Conservation (phyloP, 331 rosid genomes). For the Spiraea crenata region DNA sequence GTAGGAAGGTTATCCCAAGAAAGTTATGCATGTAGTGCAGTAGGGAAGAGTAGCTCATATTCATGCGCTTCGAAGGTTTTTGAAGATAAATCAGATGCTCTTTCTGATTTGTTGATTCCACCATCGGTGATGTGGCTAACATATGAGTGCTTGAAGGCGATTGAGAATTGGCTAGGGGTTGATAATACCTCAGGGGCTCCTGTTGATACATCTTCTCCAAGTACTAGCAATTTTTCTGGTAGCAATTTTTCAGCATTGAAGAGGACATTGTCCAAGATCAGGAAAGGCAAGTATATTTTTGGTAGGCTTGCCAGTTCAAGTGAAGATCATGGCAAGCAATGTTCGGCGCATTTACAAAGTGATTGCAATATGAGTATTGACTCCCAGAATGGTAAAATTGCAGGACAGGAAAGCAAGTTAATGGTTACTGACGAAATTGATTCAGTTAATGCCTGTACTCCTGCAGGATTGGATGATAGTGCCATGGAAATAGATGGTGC, state of each 20-base stretch:
- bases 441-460: slow-evolving; percentile 30
- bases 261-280: slow-evolving; percentile 60
- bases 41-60: slow-evolving; percentile 37
- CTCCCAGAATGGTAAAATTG: slow-evolving; percentile 33
- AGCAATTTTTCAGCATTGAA: slow-evolving; percentile 59
- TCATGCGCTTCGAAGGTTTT: slow-evolving; percentile 33
- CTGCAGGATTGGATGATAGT: slow-evolving; percentile 38
- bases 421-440: slow-evolving; percentile 40
- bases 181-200: slow-evolving; percentile 49
- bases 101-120: slow-evolving; percentile 45
- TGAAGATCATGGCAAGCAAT: slow-evolving; percentile 50
- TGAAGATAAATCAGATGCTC: slow-evolving; percentile 43
- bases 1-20: slow-evolving; percentile 81
- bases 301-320: slow-evolving; percentile 60
- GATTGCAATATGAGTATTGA: slow-evolving; percentile 30
- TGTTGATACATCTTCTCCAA: slow-evolving; percentile 39
- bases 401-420: slow-evolving; percentile 36
- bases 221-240: slow-evolving; percentile 37
- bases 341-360: slow-evolving; percentile 29
- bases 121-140: slow-evolving; percentile 62
- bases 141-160: slow-evolving; percentile 78
- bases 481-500: slow-evolving; percentile 62
- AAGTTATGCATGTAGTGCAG: slow-evolving; percentile 63
- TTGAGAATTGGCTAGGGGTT: slow-evolving; percentile 70
- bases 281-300: slow-evolving; percentile 61